Percentiles rank a stretch among this genome's conserved stretches.
These are phyloP conservation scores for Ambispora gerdemannii DNA, from an alignment of 192 early-diverging fungal genomes.

Conservation along the genomic window DNA sequence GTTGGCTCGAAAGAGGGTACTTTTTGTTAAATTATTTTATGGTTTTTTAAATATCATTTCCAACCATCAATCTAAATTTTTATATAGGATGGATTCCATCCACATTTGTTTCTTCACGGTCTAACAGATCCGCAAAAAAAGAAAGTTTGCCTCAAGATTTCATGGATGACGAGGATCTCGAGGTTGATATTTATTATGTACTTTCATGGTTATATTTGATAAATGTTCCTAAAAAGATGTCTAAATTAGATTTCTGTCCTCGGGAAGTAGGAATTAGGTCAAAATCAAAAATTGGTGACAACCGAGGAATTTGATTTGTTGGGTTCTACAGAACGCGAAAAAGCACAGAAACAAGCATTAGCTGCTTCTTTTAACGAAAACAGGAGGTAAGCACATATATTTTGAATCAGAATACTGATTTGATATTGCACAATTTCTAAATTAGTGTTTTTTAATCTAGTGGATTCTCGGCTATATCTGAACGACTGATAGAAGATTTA, in stretches of 20 bases:
- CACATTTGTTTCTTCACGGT: conserved; percentile 75
- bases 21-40: neutral
- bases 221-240: neutral
- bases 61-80: neutral
- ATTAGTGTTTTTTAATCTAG: too few relatives aligned
- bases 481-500: conserved; percentile 53
- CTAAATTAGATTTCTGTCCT: neutral
- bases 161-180: conserved; percentile 96
- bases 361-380: conserved; percentile 41
- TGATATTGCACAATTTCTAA: too few relatives aligned
- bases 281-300: conserved; percentile 48
- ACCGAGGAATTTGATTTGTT: conserved; percentile 69
- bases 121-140: conserved; percentile 52
- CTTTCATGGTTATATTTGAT: neutral
- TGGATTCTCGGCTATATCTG: conserved; percentile 43
- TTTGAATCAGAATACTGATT: too few relatives aligned
- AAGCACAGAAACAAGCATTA: conserved; percentile 47
- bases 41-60: neutral
- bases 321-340: conserved; percentile 61
- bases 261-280: conserved; percentile 44
- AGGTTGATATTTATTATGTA: conserved; percentile 41
- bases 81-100: conserved; percentile 72
- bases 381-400: conserved; percentile 44
- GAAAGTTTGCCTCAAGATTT: conserved; percentile 72
- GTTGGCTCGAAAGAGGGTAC: conserved; percentile 94